These are phyloP conservation scores for Aspergillus phoenicis DNA, from an alignment of 2,329 filamentous ascomycete genomes.

Conservation along the genomic window DNA sequence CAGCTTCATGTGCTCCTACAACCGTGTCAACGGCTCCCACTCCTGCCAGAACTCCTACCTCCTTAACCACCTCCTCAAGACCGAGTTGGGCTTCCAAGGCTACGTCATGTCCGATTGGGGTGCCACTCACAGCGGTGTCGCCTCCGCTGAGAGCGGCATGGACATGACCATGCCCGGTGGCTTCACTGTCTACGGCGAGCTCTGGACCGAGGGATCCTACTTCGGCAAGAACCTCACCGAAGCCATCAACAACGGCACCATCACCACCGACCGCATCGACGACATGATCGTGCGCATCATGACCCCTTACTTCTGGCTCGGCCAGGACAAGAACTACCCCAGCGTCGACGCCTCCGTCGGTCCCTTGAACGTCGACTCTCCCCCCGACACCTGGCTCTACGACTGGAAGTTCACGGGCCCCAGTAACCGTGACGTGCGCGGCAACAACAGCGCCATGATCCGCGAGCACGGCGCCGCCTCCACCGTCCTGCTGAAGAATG, in stretches of 20 bases:
- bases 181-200: slow-evolving; percentile 33
- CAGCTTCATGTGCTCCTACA: slow-evolving; percentile 52
- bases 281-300: slow-evolving; percentile 53
- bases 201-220: slow-evolving; percentile 40
- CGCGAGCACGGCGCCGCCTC: slow-evolving; percentile 73
- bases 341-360: slow-evolving; percentile 32
- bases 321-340: slow-evolving; percentile 45
- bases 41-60: slow-evolving; percentile 52
- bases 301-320: slow-evolving; percentile 50
- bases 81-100: slow-evolving; percentile 55
- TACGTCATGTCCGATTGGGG: slow-evolving; percentile 51
- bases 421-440: slow-evolving; percentile 61
- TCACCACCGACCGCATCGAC: slow-evolving; percentile 45
- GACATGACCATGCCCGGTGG: slow-evolving; percentile 35
- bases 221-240: slow-evolving; percentile 23
- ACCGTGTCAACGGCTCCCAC: slow-evolving; percentile 51
- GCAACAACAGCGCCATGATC: slow-evolving; percentile 69
- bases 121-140: slow-evolving; percentile 50
- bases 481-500: slow-evolving; percentile 69
- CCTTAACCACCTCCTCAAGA: slow-evolving; percentile 53
- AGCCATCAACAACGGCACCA: slow-evolving; percentile 41
- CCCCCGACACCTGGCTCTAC: slow-evolving; percentile 17
- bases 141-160: slow-evolving; percentile 51
- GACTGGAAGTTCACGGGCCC: slow-evolving; percentile 20
- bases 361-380: slow-evolving; percentile 17